phyloP scores from a whole-genome alignment of 169 alveolate species.

The Plasmodium cynomolgi region DNA sequence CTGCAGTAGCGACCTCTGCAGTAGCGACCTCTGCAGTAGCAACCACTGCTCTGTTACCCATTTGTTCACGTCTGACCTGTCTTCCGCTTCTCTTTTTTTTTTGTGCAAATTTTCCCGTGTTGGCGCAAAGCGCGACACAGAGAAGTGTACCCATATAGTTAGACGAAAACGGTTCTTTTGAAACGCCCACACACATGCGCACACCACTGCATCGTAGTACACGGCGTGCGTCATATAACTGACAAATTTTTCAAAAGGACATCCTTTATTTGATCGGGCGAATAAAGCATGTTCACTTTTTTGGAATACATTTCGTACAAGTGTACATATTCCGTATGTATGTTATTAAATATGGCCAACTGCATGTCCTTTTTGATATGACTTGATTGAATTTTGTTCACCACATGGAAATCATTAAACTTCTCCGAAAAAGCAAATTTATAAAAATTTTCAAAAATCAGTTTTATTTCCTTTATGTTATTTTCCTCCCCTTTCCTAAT shows the following conservation, averaged over 20 bases:
- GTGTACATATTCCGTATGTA: slow-evolving; percentile 25
- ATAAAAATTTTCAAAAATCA: slow-evolving; percentile 42
- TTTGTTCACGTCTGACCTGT: neutral
- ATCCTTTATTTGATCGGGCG: slow-evolving; percentile 56
- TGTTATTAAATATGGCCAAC: neutral
- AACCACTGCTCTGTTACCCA: neutral
- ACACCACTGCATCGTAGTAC: neutral
- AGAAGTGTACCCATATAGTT: neutral
- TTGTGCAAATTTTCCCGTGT: neutral
- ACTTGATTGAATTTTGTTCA: slow-evolving; percentile 40
- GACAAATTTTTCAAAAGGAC: slow-evolving; percentile 21
- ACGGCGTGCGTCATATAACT: neutral
- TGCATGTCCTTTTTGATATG: slow-evolving; percentile 27
- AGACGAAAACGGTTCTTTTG: neutral
- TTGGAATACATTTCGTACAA: slow-evolving; percentile 18
- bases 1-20: no score
- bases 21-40: neutral
- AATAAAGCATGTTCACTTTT: slow-evolving; percentile 2
- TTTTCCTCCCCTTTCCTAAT: neutral
- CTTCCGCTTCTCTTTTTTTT: neutral
- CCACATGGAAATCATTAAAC: slow-evolving; percentile 8
- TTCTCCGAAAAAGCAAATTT: slow-evolving; percentile 59
- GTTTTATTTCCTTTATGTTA: slow-evolving; percentile 26
- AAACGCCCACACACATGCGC: neutral
- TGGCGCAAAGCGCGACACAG: neutral